Evolutionary conservation across 306 rosid species (phyloP).

Genomic region (Cicer judaicum): DNA sequence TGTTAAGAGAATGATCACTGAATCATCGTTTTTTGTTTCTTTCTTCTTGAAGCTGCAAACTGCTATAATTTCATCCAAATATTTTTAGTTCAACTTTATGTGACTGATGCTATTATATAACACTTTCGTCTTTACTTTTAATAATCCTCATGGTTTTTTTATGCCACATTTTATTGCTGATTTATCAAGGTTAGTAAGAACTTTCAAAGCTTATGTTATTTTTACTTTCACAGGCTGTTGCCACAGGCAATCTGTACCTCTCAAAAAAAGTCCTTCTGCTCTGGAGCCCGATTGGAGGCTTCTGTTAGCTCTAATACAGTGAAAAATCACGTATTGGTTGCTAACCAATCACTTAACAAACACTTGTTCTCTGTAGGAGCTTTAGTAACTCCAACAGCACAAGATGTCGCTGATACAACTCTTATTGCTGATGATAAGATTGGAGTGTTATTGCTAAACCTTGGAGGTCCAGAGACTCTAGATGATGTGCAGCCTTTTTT

Average conservation of each 20-base stretch:
- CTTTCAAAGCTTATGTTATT: conserved; percentile 32
- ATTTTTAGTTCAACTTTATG: too few relatives aligned
- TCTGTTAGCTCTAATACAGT: conserved; percentile 45
- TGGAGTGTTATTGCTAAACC: conserved; percentile 90
- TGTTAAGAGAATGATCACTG: background rate
- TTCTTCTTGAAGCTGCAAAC: background rate
- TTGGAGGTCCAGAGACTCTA: conserved; percentile 97
- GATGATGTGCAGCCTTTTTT: conserved; percentile 97
- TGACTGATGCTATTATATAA: too few relatives aligned
- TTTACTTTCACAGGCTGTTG: conserved; percentile 49
- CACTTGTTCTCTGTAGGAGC: conserved; percentile 64
- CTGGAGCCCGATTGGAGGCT: conserved; percentile 55
- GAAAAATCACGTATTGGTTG: conserved; percentile 50
- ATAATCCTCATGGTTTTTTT: too few relatives aligned
- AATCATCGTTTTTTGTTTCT: background rate
- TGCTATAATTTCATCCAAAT: too few relatives aligned
- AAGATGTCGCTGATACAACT: conserved; percentile 55
- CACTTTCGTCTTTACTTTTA: background rate
- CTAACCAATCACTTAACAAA: conserved; percentile 60
- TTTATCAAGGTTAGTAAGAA: conserved; percentile 21
- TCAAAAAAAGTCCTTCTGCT: conserved; percentile 55
- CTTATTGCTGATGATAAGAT: conserved; percentile 68
- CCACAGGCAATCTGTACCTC: conserved; percentile 58
- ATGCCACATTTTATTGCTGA: conserved; percentile 7
- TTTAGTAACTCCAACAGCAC: conserved; percentile 58